Percentiles rank a stretch among this genome's conserved stretches.
These are phyloP conservation scores for Psidium friedrichsthalianum DNA, from an alignment of 345 rosid genomes.

Conservation along the genomic window DNA sequence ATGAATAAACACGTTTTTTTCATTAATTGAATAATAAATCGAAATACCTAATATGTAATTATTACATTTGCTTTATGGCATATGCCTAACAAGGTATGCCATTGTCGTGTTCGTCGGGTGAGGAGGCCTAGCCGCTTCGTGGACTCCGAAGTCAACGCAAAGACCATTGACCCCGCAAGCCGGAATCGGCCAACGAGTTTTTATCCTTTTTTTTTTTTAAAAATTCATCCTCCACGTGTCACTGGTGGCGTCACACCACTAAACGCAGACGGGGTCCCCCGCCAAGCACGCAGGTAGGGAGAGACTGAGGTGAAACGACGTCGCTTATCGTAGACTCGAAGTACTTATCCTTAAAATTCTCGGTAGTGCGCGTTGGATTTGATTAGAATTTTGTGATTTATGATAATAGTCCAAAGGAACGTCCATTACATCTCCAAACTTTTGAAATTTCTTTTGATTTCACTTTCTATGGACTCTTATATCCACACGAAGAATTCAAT, in stretches of 20 bases:
- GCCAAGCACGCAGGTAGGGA: not conserved
- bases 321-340: not conserved
- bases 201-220: not conserved
- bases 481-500: not conserved
- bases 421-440: not conserved
- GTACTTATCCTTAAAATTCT: not conserved
- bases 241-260: not conserved
- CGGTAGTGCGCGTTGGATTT: not conserved
- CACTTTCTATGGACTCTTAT: not conserved
- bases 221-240: not conserved
- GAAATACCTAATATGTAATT: too few relatives aligned
- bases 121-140: not conserved
- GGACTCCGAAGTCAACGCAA: not conserved
- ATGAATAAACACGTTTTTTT: too few relatives aligned
- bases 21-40: too few relatives aligned
- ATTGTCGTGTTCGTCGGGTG: not conserved
- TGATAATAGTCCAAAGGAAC: not conserved
- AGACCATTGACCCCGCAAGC: not conserved
- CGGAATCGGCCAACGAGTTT: not conserved
- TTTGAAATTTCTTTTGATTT: not conserved
- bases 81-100: not conserved
- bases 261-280: not conserved
- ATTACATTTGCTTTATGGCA: too few relatives aligned
- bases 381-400: not conserved
- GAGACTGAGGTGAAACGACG: not conserved